Base-by-base conservation (phyloP, 2,329 filamentous ascomycete genomes). In the Corniculantispora saksenae region DNA sequence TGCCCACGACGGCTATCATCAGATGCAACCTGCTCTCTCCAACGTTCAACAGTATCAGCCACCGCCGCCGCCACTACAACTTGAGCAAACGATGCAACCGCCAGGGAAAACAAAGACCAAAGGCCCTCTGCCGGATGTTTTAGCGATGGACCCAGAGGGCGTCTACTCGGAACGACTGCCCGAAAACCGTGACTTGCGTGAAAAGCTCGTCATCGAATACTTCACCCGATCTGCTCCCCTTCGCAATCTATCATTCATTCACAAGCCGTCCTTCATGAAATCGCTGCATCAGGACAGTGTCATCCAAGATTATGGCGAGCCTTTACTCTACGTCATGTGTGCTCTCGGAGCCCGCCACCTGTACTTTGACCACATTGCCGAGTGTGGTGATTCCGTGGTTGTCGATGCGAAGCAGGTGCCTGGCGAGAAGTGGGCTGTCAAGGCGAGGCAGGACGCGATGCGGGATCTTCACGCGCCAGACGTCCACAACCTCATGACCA, bases 261-360 rank as follows among this genome's bases (percentile, higher is more conserved):
- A 73, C 29, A 67, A 66, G 21, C 69, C 68, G 1, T 66, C 72
- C 3, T 73, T 73, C 48, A 69, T 72, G 67, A 62, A 70, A 21
- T 69, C 68, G 3, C 57, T 73, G n/a, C 68, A 69, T 10, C 62
- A 64, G 21, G 70, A 65, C 9, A 70, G 60, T 29, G 63, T 69
- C 12, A 66, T 67, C 10, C 61, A 70, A 25, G 69, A 71, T 19
- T 70, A 70, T 29, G 70, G 71, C 13, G 67, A 72, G 29, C 67
- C 70, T 3, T 25, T 72, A 5, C 64, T 73, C 6, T 70, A 72
- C 53, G 59, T 63, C 21, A 72, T 73, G 60, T 72, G 69, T 38
- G 72, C 70, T 19, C 67, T 72, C 17, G 68, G 69, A 4, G 67
- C 69, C 2, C 67, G 69, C 35, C 63, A 67, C 43, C 17, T 70